These are phyloP conservation scores for Phyllosticta citrichinensis DNA, from an alignment of 2,329 filamentous ascomycete genomes.

Conservation along the genomic window DNA sequence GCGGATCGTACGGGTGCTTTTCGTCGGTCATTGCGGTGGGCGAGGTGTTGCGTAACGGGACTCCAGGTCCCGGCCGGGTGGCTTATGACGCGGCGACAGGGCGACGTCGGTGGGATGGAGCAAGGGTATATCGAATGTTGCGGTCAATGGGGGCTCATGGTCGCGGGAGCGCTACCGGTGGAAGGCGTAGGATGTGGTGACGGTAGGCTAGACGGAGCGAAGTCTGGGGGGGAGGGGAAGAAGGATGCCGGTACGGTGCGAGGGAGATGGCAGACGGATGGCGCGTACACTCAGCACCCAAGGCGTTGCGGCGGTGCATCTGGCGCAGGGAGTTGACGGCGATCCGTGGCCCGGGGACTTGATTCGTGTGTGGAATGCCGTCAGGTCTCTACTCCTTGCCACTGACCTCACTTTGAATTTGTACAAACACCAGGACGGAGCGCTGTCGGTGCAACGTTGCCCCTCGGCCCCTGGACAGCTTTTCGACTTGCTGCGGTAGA, in stretches of 20 bases:
- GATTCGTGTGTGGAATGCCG: not conserved
- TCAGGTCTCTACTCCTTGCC: not conserved
- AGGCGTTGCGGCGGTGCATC: constrained; percentile 4
- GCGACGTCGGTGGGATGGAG: not conserved
- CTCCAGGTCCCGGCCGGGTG: constrained; percentile 11
- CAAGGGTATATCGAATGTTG: not conserved
- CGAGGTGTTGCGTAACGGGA: constrained; percentile 4
- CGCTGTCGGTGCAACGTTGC: not conserved
- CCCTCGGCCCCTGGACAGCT: not conserved
- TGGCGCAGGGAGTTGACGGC: not conserved
- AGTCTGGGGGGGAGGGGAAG: constrained; percentile 3
- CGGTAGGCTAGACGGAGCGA: not conserved
- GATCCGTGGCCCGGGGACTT: not conserved
- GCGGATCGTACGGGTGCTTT: constrained; percentile 28
- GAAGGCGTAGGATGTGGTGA: not conserved
- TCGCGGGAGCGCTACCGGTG: constrained; percentile 1
- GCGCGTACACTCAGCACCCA: not conserved
- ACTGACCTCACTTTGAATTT: not conserved
- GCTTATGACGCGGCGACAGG: constrained; percentile 6
- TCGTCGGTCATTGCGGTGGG: constrained; percentile 26
- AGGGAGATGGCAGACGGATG: not conserved
- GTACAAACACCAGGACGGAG: not conserved
- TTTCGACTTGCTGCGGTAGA: not conserved
- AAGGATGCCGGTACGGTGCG: constrained; percentile 1
- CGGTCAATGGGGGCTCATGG: constrained; percentile 9